Evolutionary conservation across 1,284 basidiomycete species (phyloP), one percentile per base, ranked within the genome.

Genomic region (Phylloboletellus chloephorus): DNA sequence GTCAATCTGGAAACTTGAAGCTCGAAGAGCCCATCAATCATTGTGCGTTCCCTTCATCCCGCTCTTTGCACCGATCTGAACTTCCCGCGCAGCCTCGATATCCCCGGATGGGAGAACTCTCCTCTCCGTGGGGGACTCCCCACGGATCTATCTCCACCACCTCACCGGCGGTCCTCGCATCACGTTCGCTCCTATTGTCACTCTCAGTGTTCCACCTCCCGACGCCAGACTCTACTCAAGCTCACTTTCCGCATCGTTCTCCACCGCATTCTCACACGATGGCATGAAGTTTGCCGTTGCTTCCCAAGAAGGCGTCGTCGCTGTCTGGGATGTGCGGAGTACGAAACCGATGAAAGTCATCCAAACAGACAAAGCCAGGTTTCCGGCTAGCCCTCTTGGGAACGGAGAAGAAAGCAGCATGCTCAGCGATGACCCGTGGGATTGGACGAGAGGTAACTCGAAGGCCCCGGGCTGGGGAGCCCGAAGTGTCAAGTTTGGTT

Each of bases 281-380:
- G 87, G 88, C 0, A 71, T 73, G 34, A 88, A 88, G 52, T 92
- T 91, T 54, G 88, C 88, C 0, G 86, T 92, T 1, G 88, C 84
- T 4, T 82, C 79, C 16, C 90, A 94, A 60, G 88, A 92, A 55
- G 91, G 90, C 10, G 72, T 81, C 10, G 80, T 92, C 2, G 81
- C 79, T 3, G 77, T 87, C 7, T 87, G 82, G 84, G 85, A 88
- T 58, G 82, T 88, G 30, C 68, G 84, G 43, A 82, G 79, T 48
- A 71, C 75, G 29, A 79, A 77, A 53, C 81, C 83, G 11, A 58
- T 88, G 48, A 80, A 79, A 52, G 73, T 82, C 4, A 78, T 79
- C 48, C 71, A 79, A 43, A 78, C 74, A 7, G 71, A 76, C 51
- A 70, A 72, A 57, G 59, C 56, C 3, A 62, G 77, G 37, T 30